Evolutionary conservation across 305 asterid genomes (phyloP), one percentile per base, ranked within the genome.

Genomic region (Fraxinus nigra): DNA sequence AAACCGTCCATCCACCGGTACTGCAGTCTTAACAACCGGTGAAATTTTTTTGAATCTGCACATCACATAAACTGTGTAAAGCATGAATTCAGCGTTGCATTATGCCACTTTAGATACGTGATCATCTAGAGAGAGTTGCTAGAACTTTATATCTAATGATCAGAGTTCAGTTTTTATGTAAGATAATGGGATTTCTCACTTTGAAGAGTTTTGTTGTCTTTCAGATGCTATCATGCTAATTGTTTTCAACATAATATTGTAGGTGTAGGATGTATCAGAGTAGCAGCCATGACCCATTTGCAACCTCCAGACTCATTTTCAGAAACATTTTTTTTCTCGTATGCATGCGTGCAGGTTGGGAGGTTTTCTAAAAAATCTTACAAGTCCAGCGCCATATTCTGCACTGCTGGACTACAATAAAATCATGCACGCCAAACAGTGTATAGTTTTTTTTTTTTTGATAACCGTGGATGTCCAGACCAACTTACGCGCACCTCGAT

Each of bases 1-100:
- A 81, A 94, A 97, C 82, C 99, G 90, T 46, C 99, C 99, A 63
- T 97, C 99, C 82, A 97, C 99, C 1, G 98, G 99, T 82, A 97
- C 96, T 4, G 99, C 98, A 56, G 99, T 97, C 87, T 89, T 91
- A 61, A 97, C 98, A 28, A 86, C 88, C 9, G 98, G 98, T 14
- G 89, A 48, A 37, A 94, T 92, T 82, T 84, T 89, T 82, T 93
- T 93, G 78, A 88, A 93, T 84, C 99, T 96, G 89, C 89, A 85
- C 40, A 82, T 72, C 26, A 37, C 85, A 76, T 40, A 40, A 26
- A 78, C 16, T 78, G 81, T 82, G 26, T 37, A 78, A 61, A 70
- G 75, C 61, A 51, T 51, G 22, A 51, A 51, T 51, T 16, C 61
- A 1, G 61, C 0, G 6, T 51, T 51, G 61, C 8, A 51, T 51